These are phyloP conservation scores for Apophysomyces trapeziformis DNA, from an alignment of 371 early-diverging fungal genomes.

Conservation along the genomic window DNA sequence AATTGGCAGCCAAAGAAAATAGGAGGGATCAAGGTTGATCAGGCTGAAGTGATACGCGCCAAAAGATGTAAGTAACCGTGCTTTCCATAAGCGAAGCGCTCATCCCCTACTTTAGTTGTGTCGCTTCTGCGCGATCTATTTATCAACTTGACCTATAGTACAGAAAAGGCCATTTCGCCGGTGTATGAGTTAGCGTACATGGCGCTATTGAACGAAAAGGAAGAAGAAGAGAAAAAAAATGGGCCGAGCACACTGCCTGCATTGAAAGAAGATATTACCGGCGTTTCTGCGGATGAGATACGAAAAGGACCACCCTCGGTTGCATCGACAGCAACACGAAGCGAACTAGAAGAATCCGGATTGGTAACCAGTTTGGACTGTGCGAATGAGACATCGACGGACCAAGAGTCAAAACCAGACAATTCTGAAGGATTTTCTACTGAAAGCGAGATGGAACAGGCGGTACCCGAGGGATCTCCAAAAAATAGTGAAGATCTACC, in stretches of 20 bases:
- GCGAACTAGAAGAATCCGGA: not conserved
- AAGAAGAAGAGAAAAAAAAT: slow-evolving; percentile 10
- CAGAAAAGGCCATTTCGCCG: slow-evolving; percentile 50
- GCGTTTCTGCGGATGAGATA: not conserved
- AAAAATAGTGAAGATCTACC: slow-evolving; percentile 13
- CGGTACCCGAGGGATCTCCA: not conserved
- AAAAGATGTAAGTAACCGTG: slow-evolving; percentile 48
- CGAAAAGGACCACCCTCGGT: slow-evolving; percentile 8
- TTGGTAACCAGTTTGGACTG: not conserved
- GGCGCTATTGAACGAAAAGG: slow-evolving; percentile 54
- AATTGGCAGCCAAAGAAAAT: slow-evolving; percentile 55
- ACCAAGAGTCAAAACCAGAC: not conserved
- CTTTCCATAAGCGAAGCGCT: not conserved
- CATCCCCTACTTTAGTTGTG: slow-evolving; percentile 37
- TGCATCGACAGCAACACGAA: not conserved
- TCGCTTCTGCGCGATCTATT: slow-evolving; percentile 45
- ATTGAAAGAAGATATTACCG: not conserved
- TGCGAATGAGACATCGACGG: not conserved
- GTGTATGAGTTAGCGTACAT: slow-evolving; percentile 55
- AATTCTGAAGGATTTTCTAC: not conserved
- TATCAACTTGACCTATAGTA: slow-evolving; percentile 36
- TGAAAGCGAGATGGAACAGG: not conserved
- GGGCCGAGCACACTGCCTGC: not conserved
- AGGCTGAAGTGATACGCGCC: slow-evolving; percentile 50
- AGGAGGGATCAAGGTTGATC: slow-evolving; percentile 65